Evolutionary conservation across 768 basidiomycete species (phyloP).

Genomic region (Tricholoma saponaceum): DNA sequence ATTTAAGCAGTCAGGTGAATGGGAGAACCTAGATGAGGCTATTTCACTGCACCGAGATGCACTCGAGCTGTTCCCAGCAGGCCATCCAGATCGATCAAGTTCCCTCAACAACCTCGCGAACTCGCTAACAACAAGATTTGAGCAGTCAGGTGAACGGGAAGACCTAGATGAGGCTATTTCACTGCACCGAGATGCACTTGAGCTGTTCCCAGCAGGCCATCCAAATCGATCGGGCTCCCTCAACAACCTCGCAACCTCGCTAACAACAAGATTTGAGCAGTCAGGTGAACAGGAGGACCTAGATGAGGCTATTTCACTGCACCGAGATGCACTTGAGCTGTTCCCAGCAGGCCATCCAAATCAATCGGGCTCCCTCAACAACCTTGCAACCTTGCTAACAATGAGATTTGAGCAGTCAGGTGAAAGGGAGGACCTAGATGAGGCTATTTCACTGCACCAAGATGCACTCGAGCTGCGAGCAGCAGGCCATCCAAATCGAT

Average conservation of each 20-base stretch:
- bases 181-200: background rate
- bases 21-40: slow-evolving; percentile 20
- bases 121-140: too few relatives aligned
- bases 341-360: slow-evolving; percentile 16
- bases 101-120: too few relatives aligned
- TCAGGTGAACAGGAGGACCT: slow-evolving; percentile 2
- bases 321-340: background rate
- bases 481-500: too few relatives aligned
- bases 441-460: slow-evolving; percentile 11
- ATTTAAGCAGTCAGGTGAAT: slow-evolving; percentile 20
- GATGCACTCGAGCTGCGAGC: slow-evolving; percentile 12
- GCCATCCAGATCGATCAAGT: too few relatives aligned
- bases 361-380: slow-evolving; percentile 13
- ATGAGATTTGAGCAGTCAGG: slow-evolving; percentile 20
- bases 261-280: background rate
- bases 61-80: too few relatives aligned
- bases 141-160: slow-evolving; percentile 9
- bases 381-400: slow-evolving; percentile 23
- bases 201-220: background rate
- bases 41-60: slow-evolving; percentile 21
- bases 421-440: slow-evolving; percentile 23
- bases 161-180: background rate
- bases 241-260: background rate
- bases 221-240: background rate
- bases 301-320: slow-evolving; percentile 3